phyloP scores from a whole-genome alignment of 371 early-diverging fungal species.

The Saksenaea oblongispora region DNA sequence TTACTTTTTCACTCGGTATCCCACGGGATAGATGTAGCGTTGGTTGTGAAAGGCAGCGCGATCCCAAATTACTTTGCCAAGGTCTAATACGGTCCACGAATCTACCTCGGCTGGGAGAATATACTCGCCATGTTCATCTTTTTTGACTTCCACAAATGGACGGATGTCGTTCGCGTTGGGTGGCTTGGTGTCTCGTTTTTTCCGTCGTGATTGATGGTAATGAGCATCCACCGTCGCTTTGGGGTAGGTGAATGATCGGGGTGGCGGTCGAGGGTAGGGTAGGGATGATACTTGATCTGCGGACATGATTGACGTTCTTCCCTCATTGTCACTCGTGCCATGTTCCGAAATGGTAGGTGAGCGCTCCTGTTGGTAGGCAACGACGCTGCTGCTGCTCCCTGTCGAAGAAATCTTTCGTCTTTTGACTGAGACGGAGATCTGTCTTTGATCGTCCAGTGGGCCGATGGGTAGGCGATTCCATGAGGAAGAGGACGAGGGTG shows the following conservation, averaged over 20 bases:
- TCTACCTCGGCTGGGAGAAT: slow-evolving; percentile 80
- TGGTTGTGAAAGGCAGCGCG: slow-evolving; percentile 83
- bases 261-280: neutral
- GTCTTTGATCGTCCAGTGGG: neutral
- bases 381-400: neutral
- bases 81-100: slow-evolving; percentile 66
- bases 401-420: neutral
- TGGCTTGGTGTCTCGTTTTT: slow-evolving; percentile 44
- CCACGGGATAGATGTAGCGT: slow-evolving; percentile 91
- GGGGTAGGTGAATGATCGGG: slow-evolving; percentile 1
- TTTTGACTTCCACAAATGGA: slow-evolving; percentile 51
- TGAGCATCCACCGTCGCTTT: slow-evolving; percentile 22
- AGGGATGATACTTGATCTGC: neutral
- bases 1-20: slow-evolving; percentile 67
- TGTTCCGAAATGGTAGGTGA: slow-evolving; percentile 9
- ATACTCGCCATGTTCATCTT: slow-evolving; percentile 64
- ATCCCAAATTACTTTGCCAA: slow-evolving; percentile 77
- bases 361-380: slow-evolving; percentile 4
- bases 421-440: neutral
- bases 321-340: slow-evolving; percentile 1
- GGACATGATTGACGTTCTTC: neutral
- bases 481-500: neutral
- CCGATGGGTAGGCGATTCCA: neutral
- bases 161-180: slow-evolving; percentile 41
- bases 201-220: slow-evolving; percentile 38